Conservation (phyloP, 768 basidiomycete genomes). For the Lactifluus pinguis region DNA sequence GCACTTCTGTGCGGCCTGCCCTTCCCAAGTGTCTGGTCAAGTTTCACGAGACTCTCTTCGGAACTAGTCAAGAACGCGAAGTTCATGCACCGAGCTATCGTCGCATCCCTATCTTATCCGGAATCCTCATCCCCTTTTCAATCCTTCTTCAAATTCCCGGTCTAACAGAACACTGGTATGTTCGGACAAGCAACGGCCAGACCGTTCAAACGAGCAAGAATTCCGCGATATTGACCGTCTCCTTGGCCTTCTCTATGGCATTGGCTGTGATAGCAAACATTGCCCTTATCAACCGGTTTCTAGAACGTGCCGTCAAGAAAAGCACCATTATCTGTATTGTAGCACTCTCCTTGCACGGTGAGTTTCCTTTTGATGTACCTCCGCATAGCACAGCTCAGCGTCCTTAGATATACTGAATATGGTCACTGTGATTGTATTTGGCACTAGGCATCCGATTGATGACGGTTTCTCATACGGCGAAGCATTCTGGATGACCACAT, state of each 20-base stretch:
- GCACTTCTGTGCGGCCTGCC: background rate
- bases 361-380: constrained; percentile 18
- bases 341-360: constrained; percentile 64
- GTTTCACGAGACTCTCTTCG: constrained; percentile 20
- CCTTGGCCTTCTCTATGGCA: constrained; percentile 54
- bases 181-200: constrained; percentile 40
- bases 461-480: constrained; percentile 62
- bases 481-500: constrained; percentile 70
- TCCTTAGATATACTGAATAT: constrained; percentile 61
- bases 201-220: constrained; percentile 44
- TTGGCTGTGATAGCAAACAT: constrained; percentile 61
- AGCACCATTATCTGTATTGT: constrained; percentile 59
- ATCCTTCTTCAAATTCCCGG: constrained; percentile 80
- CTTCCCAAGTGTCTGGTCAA: constrained; percentile 15
- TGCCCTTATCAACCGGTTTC: constrained; percentile 58
- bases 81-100: constrained; percentile 48
- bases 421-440: constrained; percentile 48
- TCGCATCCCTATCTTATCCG: constrained; percentile 54
- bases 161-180: constrained; percentile 67
- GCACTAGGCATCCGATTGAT: constrained; percentile 46
- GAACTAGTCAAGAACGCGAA: constrained; percentile 13
- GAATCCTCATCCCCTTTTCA: constrained; percentile 62
- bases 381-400: background rate
- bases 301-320: constrained; percentile 53
- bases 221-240: constrained; percentile 48